Percentiles rank a stretch among this genome's conserved stretches.
These are phyloP conservation scores for Ballota nigra DNA, from an alignment of 257 asterid species.

Conservation along the genomic window DNA sequence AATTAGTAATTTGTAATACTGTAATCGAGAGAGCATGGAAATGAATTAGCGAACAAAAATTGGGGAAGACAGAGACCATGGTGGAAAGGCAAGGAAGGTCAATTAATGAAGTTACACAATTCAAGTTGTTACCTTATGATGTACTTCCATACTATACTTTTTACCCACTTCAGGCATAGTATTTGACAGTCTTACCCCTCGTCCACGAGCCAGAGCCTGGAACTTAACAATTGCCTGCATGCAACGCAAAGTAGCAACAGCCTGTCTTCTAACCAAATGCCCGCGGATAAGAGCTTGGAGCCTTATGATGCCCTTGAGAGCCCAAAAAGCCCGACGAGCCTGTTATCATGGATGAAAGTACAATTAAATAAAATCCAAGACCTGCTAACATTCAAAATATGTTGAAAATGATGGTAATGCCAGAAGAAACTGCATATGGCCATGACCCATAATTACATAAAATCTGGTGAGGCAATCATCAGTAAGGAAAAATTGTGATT, in stretches of 20 bases:
- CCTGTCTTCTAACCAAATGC: constrained; percentile 54
- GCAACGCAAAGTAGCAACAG: constrained; percentile 43
- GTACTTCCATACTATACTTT: constrained; percentile 12
- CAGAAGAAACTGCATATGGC: neutral
- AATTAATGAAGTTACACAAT: neutral
- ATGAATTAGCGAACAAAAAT: neutral
- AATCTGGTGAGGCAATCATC: no score
- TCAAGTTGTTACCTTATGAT: constrained; percentile 23
- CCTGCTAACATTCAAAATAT: neutral
- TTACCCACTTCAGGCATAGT: constrained; percentile 19
- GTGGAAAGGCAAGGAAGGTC: neutral
- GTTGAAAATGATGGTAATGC: neutral
- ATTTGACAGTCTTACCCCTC: constrained; percentile 39
- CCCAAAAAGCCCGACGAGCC: constrained; percentile 43
- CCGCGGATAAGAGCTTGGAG: constrained; percentile 54
- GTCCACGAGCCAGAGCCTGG: constrained; percentile 62
- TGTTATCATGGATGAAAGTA: neutral
- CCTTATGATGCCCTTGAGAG: constrained; percentile 47
- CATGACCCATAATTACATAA: neutral
- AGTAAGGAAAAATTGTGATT: no score
- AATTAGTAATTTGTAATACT: neutral
- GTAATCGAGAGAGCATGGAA: neutral
- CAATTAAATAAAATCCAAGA: neutral
- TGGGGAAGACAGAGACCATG: neutral
- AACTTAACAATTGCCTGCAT: constrained; percentile 46